These are phyloP conservation scores for Fusarium proliferatum DNA, from an alignment of 2,329 filamentous ascomycete genomes.

Conservation along the genomic window DNA sequence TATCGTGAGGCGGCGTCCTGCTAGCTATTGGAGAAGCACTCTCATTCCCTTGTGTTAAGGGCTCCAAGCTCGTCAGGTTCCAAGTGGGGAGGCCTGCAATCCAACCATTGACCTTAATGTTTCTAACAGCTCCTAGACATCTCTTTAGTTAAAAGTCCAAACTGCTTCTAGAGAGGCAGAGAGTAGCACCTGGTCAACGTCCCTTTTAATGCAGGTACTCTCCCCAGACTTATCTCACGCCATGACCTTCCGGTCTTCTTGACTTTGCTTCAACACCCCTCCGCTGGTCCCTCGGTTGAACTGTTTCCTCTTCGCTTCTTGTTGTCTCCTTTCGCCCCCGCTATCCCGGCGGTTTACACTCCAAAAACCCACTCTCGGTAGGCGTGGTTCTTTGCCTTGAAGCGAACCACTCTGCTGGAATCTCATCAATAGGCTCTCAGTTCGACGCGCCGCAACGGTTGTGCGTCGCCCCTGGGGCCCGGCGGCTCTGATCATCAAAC, in stretches of 20 bases:
- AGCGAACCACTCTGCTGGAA: constrained; percentile 47
- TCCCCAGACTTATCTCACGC: constrained; percentile 44
- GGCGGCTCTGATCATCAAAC: constrained; percentile 34
- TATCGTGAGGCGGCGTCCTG: constrained; percentile 42
- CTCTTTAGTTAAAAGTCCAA: constrained; percentile 32
- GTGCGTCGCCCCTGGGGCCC: constrained; percentile 34
- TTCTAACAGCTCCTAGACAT: constrained; percentile 32
- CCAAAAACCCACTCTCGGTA: constrained; percentile 43
- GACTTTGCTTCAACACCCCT: constrained; percentile 46
- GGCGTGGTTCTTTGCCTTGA: constrained; percentile 42
- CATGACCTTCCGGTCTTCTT: constrained; percentile 44
- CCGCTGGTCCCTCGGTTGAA: constrained; percentile 25
- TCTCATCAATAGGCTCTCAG: constrained; percentile 38
- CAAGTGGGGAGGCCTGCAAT: constrained; percentile 39
- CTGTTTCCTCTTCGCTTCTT: constrained; percentile 44
- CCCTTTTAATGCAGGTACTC: constrained; percentile 48
- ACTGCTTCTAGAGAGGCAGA: constrained; percentile 28
- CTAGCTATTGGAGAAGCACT: constrained; percentile 38
- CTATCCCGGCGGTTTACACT: constrained; percentile 40
- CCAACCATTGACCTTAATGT: constrained; percentile 39
- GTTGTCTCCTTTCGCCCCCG: constrained; percentile 44
- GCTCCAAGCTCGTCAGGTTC: constrained; percentile 28
- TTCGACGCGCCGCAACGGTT: constrained; percentile 36
- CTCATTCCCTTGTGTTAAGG: constrained; percentile 37
- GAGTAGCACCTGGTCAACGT: constrained; percentile 27